Conservation (phyloP, 2,329 filamentous ascomycete genomes). For the Leptographium galeiforme region DNA sequence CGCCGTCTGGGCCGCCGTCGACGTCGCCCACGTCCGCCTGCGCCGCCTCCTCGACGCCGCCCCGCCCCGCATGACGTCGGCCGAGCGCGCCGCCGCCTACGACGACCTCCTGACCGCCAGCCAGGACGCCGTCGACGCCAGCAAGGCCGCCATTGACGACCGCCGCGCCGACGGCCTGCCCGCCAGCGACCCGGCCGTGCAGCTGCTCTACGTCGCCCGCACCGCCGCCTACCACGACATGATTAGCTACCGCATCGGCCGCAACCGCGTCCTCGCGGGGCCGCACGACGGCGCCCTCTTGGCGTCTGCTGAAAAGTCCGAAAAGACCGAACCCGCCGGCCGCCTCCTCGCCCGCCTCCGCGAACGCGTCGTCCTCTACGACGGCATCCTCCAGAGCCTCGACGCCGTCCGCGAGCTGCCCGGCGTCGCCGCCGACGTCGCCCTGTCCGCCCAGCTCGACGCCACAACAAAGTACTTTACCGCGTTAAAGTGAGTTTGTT, state of each 20-base stretch:
- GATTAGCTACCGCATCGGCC: slow-evolving; percentile 86
- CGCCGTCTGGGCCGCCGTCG: slow-evolving; percentile 61
- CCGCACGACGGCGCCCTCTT: slow-evolving; percentile 59
- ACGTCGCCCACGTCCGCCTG: slow-evolving; percentile 36
- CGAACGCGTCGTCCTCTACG: slow-evolving; percentile 80
- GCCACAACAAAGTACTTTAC: slow-evolving; percentile 73
- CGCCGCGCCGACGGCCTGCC: slow-evolving; percentile 69
- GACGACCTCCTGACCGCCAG: slow-evolving; percentile 81
- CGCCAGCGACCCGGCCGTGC: slow-evolving; percentile 75
- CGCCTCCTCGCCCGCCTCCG: slow-evolving; percentile 68
- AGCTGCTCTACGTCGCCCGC: slow-evolving; percentile 80
- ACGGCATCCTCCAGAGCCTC: slow-evolving; percentile 80
- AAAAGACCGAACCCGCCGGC: slow-evolving; percentile 51
- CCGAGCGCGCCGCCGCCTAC: slow-evolving; percentile 72
- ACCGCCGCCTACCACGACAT: slow-evolving; percentile 91
- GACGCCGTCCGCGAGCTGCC: slow-evolving; percentile 81
- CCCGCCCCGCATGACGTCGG: slow-evolving; percentile 33
- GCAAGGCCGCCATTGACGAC: slow-evolving; percentile 87
- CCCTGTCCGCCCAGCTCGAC: slow-evolving; percentile 64
- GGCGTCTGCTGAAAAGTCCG: slow-evolving; percentile 20
- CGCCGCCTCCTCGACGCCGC: slow-evolving; percentile 32
- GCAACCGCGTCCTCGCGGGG: slow-evolving; percentile 83
- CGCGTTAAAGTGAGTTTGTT: slow-evolving; percentile 58
- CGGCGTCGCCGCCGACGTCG: slow-evolving; percentile 73
- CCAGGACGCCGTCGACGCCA: slow-evolving; percentile 88